Evolutionary conservation across 2,329 filamentous ascomycete genomes (phyloP), one percentile per base, ranked within the genome.

Genomic region (Ophiostoma montium): DNA sequence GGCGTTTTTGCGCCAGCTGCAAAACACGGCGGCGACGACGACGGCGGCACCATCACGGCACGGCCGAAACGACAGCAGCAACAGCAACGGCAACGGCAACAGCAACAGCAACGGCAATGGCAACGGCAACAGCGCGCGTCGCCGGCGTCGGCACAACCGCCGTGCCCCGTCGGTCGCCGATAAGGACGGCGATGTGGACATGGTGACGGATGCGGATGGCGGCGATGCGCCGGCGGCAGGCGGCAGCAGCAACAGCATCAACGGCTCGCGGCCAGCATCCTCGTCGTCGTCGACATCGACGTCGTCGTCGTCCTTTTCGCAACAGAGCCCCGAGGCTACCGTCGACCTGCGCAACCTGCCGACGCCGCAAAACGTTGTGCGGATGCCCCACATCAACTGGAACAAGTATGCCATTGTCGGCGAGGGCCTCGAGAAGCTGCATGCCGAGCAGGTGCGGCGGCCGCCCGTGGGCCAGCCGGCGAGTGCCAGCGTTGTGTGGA

Each of bases 341-440:
- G 42, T 44, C 30, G 42, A 56, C 47, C 50, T 50, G 3, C 36
- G 32, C n/a, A 31, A 55, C 67, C 75, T 95, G 13, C 89, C 89
- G 0, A 75, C 74, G 13, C 79, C 85, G 7, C 90, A 95, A 63
- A 84, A 84, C 57, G 70, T 96, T 1, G 82, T 94, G 23, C 80
- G 89, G 36, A 87, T 82, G 67, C 90, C 90, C 9, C 84, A 86
- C 9, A 82, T 96, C 60, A 95, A 95, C 68, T 96, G 90, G 90
- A 78, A 81, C 12, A 89, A 95, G 61, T 96, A 96, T 63, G 86
- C 86, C 57, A 74, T 95, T n/a, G 80, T 92, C 3, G 89, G 87
- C 45, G 82, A 86, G 52, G 78, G 86, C 1, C 71, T 95, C 33
- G 87, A 95, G 63, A 84, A 80, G 61, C 70, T 95, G 54, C 89